phyloP scores from a whole-genome alignment of 495 filamentous ascomycete genomes.

The Aspergillus nidulans region DNA sequence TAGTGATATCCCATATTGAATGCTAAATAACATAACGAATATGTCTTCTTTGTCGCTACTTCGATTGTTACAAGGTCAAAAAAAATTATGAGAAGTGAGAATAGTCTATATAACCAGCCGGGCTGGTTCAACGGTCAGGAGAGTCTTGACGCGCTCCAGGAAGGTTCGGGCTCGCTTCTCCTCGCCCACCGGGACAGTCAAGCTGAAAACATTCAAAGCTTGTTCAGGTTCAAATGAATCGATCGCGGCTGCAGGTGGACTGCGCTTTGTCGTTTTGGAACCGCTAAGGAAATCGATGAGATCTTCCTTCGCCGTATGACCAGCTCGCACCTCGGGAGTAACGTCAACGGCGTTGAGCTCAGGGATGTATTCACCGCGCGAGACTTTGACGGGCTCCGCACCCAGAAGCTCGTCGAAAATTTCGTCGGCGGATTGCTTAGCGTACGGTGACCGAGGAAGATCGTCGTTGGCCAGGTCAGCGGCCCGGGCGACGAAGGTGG shows the following conservation, averaged over 20 bases:
- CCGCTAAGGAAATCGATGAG: slow-evolving; percentile 75
- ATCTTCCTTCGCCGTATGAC: slow-evolving; percentile 42
- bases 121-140: slow-evolving; percentile 79
- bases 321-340: slow-evolving; percentile 20
- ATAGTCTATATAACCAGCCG: slow-evolving; percentile 57
- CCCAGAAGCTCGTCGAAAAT: slow-evolving; percentile 88
- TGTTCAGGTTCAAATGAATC: slow-evolving; percentile 17
- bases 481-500: slow-evolving; percentile 81
- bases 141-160: slow-evolving; percentile 73
- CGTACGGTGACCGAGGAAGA: slow-evolving; percentile 60
- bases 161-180: slow-evolving; percentile 76
- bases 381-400: slow-evolving; percentile 51
- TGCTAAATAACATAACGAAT: slow-evolving; percentile 8
- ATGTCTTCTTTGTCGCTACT: slow-evolving; percentile 6
- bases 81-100: slow-evolving; percentile 11
- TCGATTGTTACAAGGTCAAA: slow-evolving; percentile 4
- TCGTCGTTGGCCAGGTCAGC: slow-evolving; percentile 80
- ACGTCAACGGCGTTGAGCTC: slow-evolving; percentile 61
- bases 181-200: slow-evolving; percentile 70
- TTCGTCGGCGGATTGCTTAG: slow-evolving; percentile 67
- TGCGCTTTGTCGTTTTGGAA: slow-evolving; percentile 31
- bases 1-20: not conserved
- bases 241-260: not conserved
- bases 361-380: slow-evolving; percentile 62
- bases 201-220: slow-evolving; percentile 73